Conservation (phyloP, 495 filamentous ascomycete genomes). For the Chaetomidium leptoderma region DNA sequence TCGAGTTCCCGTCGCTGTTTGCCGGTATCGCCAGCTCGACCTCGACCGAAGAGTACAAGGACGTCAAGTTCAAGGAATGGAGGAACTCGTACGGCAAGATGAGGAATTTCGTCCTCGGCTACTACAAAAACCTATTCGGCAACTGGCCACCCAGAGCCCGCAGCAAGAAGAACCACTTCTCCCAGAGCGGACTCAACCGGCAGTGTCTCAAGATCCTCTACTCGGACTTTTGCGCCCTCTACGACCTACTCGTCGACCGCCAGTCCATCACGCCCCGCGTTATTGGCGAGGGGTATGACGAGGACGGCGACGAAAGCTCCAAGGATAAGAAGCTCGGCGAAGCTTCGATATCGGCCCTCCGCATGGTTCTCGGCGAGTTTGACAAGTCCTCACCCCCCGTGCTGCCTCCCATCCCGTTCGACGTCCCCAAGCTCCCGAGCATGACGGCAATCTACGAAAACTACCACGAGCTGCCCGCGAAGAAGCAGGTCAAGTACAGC, state of each 20-base stretch:
- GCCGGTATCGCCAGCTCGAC: conserved; percentile 81
- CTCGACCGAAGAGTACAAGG: conserved; percentile 64
- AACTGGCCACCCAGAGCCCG: conserved; percentile 90
- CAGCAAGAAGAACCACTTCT: conserved; percentile 88
- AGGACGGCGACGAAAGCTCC: conserved; percentile 25
- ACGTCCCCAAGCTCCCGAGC: conserved; percentile 72
- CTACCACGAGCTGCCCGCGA: conserved; percentile 58
- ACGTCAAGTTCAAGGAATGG: conserved; percentile 82
- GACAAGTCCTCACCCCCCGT: conserved; percentile 85
- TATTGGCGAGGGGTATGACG: conserved; percentile 47
- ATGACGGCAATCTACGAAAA: conserved; percentile 58
- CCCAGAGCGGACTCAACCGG: conserved; percentile 79
- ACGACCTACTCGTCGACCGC: conserved; percentile 84
- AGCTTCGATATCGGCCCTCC: conserved; percentile 50
- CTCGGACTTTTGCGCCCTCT: conserved; percentile 77
- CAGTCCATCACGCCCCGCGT: conserved; percentile 54
- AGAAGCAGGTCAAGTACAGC: conserved; percentile 63
- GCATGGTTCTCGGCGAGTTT: conserved; percentile 76
- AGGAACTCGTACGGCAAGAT: conserved; percentile 65
- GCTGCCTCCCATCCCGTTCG: conserved; percentile 86
- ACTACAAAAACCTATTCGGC: conserved; percentile 80
- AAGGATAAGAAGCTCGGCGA: conserved; percentile 35
- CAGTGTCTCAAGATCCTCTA: conserved; percentile 78
- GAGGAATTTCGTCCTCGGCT: conserved; percentile 66
- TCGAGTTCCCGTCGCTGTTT: conserved; percentile 89